Conservation (phyloP, 177 flowering plant genomes). For the Vitis hybrid region DNA sequence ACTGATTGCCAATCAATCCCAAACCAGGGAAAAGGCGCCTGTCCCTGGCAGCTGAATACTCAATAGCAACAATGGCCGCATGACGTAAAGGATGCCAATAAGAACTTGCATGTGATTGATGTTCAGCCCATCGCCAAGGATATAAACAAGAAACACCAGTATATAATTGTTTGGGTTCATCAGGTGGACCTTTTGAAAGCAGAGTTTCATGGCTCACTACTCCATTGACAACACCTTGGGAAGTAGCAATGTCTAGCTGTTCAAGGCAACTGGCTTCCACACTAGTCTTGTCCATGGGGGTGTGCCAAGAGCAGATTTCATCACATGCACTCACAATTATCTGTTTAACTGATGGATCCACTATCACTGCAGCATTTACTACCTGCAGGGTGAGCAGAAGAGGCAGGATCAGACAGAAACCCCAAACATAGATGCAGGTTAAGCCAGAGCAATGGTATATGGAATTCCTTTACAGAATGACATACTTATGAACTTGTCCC, state of each 20-base stretch:
- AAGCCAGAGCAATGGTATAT: background rate
- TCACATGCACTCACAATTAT: constrained; percentile 74
- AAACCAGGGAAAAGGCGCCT: constrained; percentile 52
- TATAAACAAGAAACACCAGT: constrained; percentile 60
- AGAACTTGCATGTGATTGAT: constrained; percentile 16
- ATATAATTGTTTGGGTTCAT: constrained; percentile 19
- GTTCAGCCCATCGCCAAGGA: constrained; percentile 73
- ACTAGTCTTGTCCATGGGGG: constrained; percentile 9
- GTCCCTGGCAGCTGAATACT: constrained; percentile 84
- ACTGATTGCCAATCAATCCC: constrained; percentile 21
- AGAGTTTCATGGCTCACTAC: constrained; percentile 11
- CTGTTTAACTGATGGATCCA: constrained; percentile 68
- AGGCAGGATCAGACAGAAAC: background rate
- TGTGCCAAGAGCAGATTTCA: constrained; percentile 32
- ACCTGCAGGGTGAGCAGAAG: constrained; percentile 36
- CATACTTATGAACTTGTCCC: too few species aligned
- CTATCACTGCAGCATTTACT: constrained; percentile 87
- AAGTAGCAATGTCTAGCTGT: constrained; percentile 13
- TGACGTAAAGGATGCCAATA: constrained; percentile 85
- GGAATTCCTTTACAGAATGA: too few species aligned
- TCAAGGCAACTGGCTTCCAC: constrained; percentile 15
- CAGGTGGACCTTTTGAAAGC: constrained; percentile 14
- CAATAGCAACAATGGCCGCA: constrained; percentile 89
- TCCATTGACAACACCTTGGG: constrained; percentile 22
- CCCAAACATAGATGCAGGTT: background rate